Percentiles rank a stretch among this genome's conserved stretches.
phyloP scores from a whole-genome alignment of 495 filamentous ascomycete genomes.

The Immersiella caudata region DNA sequence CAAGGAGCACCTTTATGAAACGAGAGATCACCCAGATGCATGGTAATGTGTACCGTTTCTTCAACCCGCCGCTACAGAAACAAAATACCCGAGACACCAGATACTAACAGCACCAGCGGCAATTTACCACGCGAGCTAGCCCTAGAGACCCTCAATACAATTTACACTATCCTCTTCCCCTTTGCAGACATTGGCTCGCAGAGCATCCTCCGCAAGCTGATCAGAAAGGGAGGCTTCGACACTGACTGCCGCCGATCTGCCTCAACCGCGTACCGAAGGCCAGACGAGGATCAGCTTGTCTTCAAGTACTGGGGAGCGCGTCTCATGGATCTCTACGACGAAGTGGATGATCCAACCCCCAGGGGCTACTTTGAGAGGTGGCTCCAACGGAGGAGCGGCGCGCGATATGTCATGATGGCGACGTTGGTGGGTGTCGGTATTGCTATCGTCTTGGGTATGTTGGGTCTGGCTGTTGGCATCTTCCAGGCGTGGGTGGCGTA shows the following conservation, averaged over 20 bases:
- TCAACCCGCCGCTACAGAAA: not conserved
- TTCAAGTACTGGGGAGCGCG: conserved; percentile 41
- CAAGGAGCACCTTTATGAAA: conserved; percentile 37
- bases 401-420: conserved; percentile 43
- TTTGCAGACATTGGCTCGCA: conserved; percentile 37
- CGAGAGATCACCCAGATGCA: conserved; percentile 24
- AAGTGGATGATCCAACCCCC: conserved; percentile 40
- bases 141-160: conserved; percentile 40
- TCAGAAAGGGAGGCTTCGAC: conserved; percentile 33
- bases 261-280: conserved; percentile 31
- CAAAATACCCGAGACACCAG: not conserved
- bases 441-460: conserved; percentile 16
- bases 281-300: conserved; percentile 35
- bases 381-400: conserved; percentile 43
- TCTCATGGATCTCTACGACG: conserved; percentile 40
- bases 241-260: conserved; percentile 38
- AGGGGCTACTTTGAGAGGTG: conserved; percentile 37
- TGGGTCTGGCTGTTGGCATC: not conserved
- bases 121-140: conserved; percentile 36
- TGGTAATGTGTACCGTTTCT: conserved; percentile 14
- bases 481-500: conserved; percentile 9
- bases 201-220: conserved; percentile 33
- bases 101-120: conserved; percentile 18
- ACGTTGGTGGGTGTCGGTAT: conserved; percentile 41
- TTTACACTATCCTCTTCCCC: conserved; percentile 46